These are phyloP conservation scores for Cydonia oblonga DNA, from an alignment of 331 rosid species.

Conservation along the genomic window DNA sequence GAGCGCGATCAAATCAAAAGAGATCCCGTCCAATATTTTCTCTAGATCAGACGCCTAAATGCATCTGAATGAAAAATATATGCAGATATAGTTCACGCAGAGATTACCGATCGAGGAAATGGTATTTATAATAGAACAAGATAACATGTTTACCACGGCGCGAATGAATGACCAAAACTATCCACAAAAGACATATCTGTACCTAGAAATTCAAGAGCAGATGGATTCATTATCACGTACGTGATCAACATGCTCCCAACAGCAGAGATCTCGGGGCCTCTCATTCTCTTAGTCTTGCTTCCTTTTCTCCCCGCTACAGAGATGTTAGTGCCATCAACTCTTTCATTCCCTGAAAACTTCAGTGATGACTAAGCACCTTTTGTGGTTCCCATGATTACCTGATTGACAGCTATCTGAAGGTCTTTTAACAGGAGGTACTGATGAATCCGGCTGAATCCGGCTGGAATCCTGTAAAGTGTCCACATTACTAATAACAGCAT, in stretches of 20 bases:
- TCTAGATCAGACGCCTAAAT: slow-evolving; percentile 49
- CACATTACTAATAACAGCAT: slow-evolving; percentile 5
- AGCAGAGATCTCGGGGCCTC: slow-evolving; percentile 27
- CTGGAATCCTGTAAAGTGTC: slow-evolving; percentile 27
- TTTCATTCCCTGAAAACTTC: slow-evolving; percentile 32
- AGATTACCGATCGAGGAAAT: neutral
- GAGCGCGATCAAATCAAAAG: slow-evolving; percentile 12
- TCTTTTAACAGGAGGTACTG: slow-evolving; percentile 56
- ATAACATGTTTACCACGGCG: no score
- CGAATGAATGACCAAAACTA: neutral
- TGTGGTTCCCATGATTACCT: slow-evolving; percentile 30
- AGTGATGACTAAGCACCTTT: slow-evolving; percentile 3
- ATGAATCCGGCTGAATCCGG: slow-evolving; percentile 25
- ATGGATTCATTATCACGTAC: slow-evolving; percentile 76
- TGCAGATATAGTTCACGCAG: neutral
- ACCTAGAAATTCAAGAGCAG: slow-evolving; percentile 89
- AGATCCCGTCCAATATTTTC: slow-evolving; percentile 59
- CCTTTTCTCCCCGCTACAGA: slow-evolving; percentile 37
- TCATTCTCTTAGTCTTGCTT: slow-evolving; percentile 54
- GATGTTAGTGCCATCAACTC: slow-evolving; percentile 12
- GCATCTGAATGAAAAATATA: slow-evolving; percentile 38
- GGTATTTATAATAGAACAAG: neutral
- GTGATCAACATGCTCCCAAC: slow-evolving; percentile 82
- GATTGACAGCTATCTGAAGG: slow-evolving; percentile 42
- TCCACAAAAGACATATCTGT: slow-evolving; percentile 4